Base-by-base conservation (phyloP, 768 basidiomycete genomes). In the Mycena rebaudengoi region DNA sequence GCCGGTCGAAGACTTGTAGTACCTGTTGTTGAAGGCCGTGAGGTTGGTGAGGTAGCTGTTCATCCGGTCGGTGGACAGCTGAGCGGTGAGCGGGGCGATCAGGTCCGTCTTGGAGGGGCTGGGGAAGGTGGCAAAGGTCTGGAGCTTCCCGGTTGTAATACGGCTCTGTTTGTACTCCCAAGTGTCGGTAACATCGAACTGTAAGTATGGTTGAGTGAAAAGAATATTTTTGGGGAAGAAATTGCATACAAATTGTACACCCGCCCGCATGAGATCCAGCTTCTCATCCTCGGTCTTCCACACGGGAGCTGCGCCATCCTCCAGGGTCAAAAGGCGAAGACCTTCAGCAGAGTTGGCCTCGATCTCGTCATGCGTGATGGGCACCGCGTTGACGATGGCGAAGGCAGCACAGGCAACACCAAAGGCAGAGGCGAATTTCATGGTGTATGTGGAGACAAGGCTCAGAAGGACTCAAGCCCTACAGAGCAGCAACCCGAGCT, bases 161-260 rank as follows among this genome's bases (percentile, higher is more conserved):
- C 28, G 52, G 23, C 25, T 14, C 57, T 76, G 69, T 57, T 81
- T 75, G 29, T 69, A 30, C 62, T 79, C 77, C 35, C 79, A 80
- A 16, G 76, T 75, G 44, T 81, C 77, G 4, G 81, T 81, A n/a
- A 81, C 76, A 67, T 80, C 81, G 60, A 82, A 81, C 81, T 81
- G 49, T n/a, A n/a, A n/a, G n/a, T n/a, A n/a, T n/a, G n/a, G n/a
- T n/a, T n/a, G n/a, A n/a, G n/a, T n/a, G n/a, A n/a, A n/a, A n/a
- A n/a, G n/a, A n/a, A n/a, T n/a, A n/a, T n/a, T n/a, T n/a, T n/a
- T n/a, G n/a, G n/a, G n/a, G n/a, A n/a, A n/a, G n/a, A n/a, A n/a
- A n/a, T n/a, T n/a, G 70, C 76, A 45, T 66, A 80, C 80, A 64
- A 82, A 82, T 30, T 79, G 73, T 32, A 69, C 67, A 7, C 75